Conservation (phyloP, 1,139 yeast species). For the Eremothecium sinecaudum region DNA sequence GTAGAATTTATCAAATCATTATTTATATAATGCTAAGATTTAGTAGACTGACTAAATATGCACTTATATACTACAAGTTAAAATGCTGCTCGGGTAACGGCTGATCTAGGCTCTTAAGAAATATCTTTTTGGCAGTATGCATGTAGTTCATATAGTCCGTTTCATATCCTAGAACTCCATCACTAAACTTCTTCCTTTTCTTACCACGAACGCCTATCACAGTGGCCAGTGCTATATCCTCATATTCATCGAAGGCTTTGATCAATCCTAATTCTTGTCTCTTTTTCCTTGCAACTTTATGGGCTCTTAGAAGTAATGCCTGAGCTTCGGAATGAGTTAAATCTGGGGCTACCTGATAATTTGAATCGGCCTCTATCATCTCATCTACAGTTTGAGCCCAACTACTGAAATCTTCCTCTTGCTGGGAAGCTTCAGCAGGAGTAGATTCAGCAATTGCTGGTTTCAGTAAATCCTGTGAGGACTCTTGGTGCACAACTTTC, state of each 20-base stretch:
- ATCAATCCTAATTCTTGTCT: slow-evolving; percentile 27
- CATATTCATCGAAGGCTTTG: slow-evolving; percentile 27
- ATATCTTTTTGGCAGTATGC: slow-evolving; percentile 19
- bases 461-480: not conserved
- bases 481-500: slow-evolving; percentile 4
- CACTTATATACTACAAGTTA: not conserved
- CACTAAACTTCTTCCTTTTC: slow-evolving; percentile 28
- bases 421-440: not conserved
- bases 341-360: slow-evolving; percentile 6
- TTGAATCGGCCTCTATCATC: slow-evolving; percentile 7
- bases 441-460: not conserved
- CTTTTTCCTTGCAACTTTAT: slow-evolving; percentile 16
- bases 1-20: slow-evolving; percentile 3
- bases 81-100: slow-evolving; percentile 2
- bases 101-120: slow-evolving; percentile 9
- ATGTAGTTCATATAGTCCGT: slow-evolving; percentile 26
- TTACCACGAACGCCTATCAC: slow-evolving; percentile 31
- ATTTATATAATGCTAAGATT: not conserved
- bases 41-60: not conserved
- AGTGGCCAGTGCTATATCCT: slow-evolving; percentile 30
- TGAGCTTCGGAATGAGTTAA: slow-evolving; percentile 19
- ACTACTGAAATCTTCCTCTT: slow-evolving; percentile 3
- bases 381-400: slow-evolving; percentile 5
- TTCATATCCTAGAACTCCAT: slow-evolving; percentile 28
- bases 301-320: slow-evolving; percentile 17